Evolutionary conservation across 345 rosid genomes (phyloP).

Genomic region (Arabis alpina): DNA sequence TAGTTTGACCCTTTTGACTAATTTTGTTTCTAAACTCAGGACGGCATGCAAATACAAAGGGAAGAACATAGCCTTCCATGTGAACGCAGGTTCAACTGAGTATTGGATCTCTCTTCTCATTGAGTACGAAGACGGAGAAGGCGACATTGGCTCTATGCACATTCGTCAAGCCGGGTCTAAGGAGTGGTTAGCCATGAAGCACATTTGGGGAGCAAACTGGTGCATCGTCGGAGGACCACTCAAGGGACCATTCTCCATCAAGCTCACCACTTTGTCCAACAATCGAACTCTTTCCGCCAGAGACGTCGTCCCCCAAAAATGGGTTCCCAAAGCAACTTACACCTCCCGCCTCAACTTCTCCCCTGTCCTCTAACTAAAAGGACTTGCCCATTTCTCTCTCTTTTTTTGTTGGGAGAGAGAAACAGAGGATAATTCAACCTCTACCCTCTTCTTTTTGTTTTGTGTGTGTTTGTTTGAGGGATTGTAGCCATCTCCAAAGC

Average conservation of each 20-base stretch:
- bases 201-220: conserved; percentile 98
- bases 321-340: conserved; percentile 94
- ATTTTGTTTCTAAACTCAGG: conserved; percentile 43
- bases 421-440: conserved; percentile 2
- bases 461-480: conserved; percentile 8
- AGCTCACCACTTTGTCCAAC: conserved; percentile 74
- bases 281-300: conserved; percentile 75
- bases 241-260: conserved; percentile 90
- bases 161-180: conserved; percentile 72
- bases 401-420: conserved; percentile 29
- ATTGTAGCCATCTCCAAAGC: conserved; percentile 54
- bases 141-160: conserved; percentile 95
- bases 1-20: conserved; percentile 40
- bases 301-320: conserved; percentile 79
- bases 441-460: not conserved
- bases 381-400: not conserved
- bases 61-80: conserved; percentile 84
- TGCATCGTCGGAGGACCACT: conserved; percentile 70
- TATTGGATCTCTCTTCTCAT: conserved; percentile 92
- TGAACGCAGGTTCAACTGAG: conserved; percentile 84
- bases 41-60: conserved; percentile 86
- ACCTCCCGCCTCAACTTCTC: conserved; percentile 87
- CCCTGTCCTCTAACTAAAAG: conserved; percentile 34
- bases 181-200: conserved; percentile 90
- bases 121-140: conserved; percentile 95